These are phyloP conservation scores for Fusarium succisae DNA, from an alignment of 2,329 filamentous ascomycete species.

Conservation along the genomic window DNA sequence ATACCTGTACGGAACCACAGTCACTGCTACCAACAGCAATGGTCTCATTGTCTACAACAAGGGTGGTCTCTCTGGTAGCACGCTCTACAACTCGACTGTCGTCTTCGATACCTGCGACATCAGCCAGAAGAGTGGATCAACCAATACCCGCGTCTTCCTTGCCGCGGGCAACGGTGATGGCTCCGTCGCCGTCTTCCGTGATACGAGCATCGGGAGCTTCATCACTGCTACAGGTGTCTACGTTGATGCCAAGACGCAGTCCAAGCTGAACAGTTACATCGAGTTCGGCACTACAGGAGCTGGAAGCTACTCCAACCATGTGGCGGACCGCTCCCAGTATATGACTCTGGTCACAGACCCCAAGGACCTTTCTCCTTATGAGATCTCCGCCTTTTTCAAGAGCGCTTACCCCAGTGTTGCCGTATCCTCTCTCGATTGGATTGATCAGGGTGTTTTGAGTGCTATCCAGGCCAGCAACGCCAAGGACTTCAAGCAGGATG, in stretches of 20 bases:
- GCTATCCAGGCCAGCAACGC: constrained; percentile 33
- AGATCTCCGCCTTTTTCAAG: constrained; percentile 30
- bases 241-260: constrained; percentile 45
- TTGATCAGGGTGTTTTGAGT: constrained; percentile 29
- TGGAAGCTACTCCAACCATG: constrained; percentile 52
- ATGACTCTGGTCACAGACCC: constrained; percentile 46
- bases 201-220: constrained; percentile 49
- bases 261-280: constrained; percentile 47
- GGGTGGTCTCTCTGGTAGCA: constrained; percentile 43
- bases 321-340: constrained; percentile 46
- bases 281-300: constrained; percentile 54
- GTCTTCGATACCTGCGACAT: constrained; percentile 53
- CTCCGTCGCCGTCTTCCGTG: constrained; percentile 53
- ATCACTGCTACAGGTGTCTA: constrained; percentile 49
- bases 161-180: constrained; percentile 53
- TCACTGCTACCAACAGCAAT: constrained; percentile 49
- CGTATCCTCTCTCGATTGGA: constrained; percentile 27
- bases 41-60: constrained; percentile 50
- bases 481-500: constrained; percentile 9
- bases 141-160: constrained; percentile 53
- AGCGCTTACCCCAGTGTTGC: constrained; percentile 14
- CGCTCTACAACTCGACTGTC: constrained; percentile 50
- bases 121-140: constrained; percentile 39
- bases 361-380: constrained; percentile 43
- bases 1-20: constrained; percentile 55